phyloP scores from a whole-genome alignment of 108 stramenopile species.

The Discostella pseudostelligera region DNA sequence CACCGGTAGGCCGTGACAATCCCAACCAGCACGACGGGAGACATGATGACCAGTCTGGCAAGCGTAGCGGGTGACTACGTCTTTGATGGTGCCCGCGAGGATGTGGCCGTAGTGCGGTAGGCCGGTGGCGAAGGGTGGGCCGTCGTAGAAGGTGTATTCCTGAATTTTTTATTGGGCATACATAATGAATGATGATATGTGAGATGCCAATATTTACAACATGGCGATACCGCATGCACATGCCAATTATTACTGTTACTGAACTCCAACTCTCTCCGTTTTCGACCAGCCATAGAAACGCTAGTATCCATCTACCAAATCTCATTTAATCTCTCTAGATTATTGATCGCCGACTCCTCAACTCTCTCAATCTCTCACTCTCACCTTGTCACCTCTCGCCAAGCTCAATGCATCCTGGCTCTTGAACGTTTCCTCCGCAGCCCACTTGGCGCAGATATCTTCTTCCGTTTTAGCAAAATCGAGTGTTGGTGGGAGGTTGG shows the following conservation, averaged over 20 bases:
- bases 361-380: constrained; percentile 14
- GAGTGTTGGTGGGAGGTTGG: constrained; percentile 72
- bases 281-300: no score
- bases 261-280: no score
- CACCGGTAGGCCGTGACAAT: constrained; percentile 98
- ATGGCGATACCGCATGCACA: no score
- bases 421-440: constrained; percentile 67
- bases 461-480: constrained; percentile 84
- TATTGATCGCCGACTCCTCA: no score
- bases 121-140: constrained; percentile 99
- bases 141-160: constrained; percentile 98
- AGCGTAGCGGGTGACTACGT: constrained; percentile 98
- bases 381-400: constrained; percentile 80
- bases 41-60: constrained; percentile 92
- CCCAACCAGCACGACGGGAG: constrained; percentile 97
- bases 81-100: constrained; percentile 99
- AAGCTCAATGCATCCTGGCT: constrained; percentile 64
- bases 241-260: no score
- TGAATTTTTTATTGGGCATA: constrained; percentile 22
- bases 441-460: constrained; percentile 80
- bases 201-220: no score
- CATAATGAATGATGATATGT: not conserved
- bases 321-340: no score
- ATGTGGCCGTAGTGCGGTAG: constrained; percentile 99
- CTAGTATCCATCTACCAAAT: no score